These are phyloP conservation scores for Quercus glauca DNA, from an alignment of 306 rosid species.

Conservation along the genomic window DNA sequence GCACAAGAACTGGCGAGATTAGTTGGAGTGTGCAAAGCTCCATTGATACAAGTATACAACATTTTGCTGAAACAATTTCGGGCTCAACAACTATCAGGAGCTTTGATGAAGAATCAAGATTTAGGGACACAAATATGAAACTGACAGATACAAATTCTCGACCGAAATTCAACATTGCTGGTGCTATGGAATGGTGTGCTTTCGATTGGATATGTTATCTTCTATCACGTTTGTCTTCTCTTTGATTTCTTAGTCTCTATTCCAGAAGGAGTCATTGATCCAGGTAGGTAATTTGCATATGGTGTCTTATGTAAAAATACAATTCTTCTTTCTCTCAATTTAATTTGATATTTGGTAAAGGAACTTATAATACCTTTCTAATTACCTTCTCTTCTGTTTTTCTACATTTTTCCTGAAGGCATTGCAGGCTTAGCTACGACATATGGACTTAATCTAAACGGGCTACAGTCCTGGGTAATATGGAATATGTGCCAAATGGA, in stretches of 20 bases:
- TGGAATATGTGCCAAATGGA: conserved; percentile 58
- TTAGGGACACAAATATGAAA: conserved; percentile 63
- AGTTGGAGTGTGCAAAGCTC: conserved; percentile 86
- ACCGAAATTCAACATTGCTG: conserved; percentile 61
- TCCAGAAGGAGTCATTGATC: conserved; percentile 73
- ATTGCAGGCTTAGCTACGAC: conserved; percentile 87
- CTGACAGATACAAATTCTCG: conserved; percentile 65
- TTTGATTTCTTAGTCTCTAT: conserved; percentile 61
- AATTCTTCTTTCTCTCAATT: neutral
- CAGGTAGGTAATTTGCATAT: conserved; percentile 43
- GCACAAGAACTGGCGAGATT: conserved; percentile 82
- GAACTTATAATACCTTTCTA: neutral
- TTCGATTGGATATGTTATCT: conserved; percentile 74
- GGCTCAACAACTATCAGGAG: conserved; percentile 82
- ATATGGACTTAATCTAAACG: conserved; percentile 68
- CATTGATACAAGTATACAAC: conserved; percentile 82
- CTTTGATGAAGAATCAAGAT: conserved; percentile 75
- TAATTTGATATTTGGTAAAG: neutral
- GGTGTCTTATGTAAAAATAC: neutral
- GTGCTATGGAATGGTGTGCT: conserved; percentile 78
- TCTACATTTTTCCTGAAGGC: conserved; percentile 31
- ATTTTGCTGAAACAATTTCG: conserved; percentile 78
- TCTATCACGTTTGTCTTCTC: conserved; percentile 62
- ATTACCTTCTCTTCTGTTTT: neutral
- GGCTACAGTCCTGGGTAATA: conserved; percentile 39